Evolutionary conservation across 257 asterid species (phyloP).

Genomic region (Mentha longifolia): DNA sequence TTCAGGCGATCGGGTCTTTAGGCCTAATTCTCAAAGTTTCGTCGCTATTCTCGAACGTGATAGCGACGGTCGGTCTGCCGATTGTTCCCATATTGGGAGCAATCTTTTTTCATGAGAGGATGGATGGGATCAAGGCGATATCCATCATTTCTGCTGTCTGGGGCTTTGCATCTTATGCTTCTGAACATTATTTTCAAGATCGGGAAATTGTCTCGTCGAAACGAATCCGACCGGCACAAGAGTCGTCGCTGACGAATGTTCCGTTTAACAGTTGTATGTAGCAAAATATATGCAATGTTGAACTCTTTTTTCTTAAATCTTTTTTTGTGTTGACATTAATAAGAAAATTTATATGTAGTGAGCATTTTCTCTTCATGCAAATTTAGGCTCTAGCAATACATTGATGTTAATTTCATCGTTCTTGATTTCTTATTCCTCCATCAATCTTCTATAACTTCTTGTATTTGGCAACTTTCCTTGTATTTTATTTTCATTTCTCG

Average conservation of each 20-base stretch:
- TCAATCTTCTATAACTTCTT: too few relatives aligned
- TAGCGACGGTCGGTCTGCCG: slow-evolving; percentile 47
- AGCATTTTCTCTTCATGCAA: too few relatives aligned
- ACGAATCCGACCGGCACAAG: background rate
- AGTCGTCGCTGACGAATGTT: background rate
- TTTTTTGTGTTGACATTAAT: too few relatives aligned
- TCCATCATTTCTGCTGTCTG: slow-evolving; percentile 44
- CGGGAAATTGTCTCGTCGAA: background rate
- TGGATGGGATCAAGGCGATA: slow-evolving; percentile 43
- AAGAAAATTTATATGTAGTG: too few relatives aligned
- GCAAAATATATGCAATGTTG: too few relatives aligned
- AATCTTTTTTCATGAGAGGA: slow-evolving; percentile 46
- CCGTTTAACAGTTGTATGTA: background rate
- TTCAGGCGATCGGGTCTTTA: slow-evolving; percentile 38
- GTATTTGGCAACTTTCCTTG: too few relatives aligned
- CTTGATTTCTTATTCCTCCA: too few relatives aligned
- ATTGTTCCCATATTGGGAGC: slow-evolving; percentile 43
- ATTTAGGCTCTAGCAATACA: too few relatives aligned
- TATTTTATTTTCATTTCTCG: too few relatives aligned
- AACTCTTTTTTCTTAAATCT: too few relatives aligned
- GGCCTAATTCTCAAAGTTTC: slow-evolving; percentile 50
- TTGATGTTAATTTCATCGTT: too few relatives aligned
- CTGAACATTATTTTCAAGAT: slow-evolving; percentile 42
- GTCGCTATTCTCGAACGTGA: slow-evolving; percentile 50
- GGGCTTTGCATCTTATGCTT: slow-evolving; percentile 50